Percentiles rank a stretch among this genome's conserved stretches.
Conservation (phyloP, 257 asterid species). For the Henckelia pumila region DNA sequence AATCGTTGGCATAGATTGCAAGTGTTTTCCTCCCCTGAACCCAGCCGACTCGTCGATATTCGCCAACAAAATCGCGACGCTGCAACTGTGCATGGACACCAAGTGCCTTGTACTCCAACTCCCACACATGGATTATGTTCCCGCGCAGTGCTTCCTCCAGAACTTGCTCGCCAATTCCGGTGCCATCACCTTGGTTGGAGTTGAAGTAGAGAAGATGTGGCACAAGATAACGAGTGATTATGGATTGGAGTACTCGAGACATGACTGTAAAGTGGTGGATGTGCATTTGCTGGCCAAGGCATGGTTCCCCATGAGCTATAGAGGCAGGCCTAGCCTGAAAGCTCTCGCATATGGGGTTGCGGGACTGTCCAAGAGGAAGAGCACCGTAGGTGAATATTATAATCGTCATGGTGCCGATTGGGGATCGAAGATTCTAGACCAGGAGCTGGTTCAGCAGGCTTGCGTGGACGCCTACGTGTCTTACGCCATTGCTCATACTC, state of each 20-base stretch:
- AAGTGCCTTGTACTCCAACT: constrained; percentile 41
- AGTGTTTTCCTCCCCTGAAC: constrained; percentile 34
- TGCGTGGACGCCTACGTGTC: constrained; percentile 35
- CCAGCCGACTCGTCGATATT: constrained; percentile 24
- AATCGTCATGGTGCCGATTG: constrained; percentile 23
- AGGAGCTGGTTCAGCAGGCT: constrained; percentile 33
- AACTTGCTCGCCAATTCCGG: constrained; percentile 23
- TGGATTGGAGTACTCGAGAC: constrained; percentile 2
- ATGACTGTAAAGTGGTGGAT: constrained; percentile 21
- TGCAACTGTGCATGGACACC: constrained; percentile 34
- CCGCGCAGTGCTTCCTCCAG: constrained; percentile 4
- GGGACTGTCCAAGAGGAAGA: constrained; percentile 31
- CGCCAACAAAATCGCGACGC: constrained; percentile 28
- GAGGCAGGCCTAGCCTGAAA: constrained; percentile 28
- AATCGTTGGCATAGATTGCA: constrained; percentile 34
- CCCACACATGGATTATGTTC: constrained; percentile 29
- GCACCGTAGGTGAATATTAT: no score
- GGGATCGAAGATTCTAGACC: constrained; percentile 33
- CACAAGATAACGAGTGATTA: constrained; percentile 27
- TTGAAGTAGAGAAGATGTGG: constrained; percentile 23
- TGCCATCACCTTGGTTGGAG: constrained; percentile 27
- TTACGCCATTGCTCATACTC: constrained; percentile 31
- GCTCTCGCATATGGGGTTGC: constrained; percentile 31
- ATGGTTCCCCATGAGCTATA: constrained; percentile 39
- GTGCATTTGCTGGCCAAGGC: constrained; percentile 27